phyloP scores from a whole-genome alignment of 2,329 filamentous ascomycete species.

The Colletotrichum sp. region DNA sequence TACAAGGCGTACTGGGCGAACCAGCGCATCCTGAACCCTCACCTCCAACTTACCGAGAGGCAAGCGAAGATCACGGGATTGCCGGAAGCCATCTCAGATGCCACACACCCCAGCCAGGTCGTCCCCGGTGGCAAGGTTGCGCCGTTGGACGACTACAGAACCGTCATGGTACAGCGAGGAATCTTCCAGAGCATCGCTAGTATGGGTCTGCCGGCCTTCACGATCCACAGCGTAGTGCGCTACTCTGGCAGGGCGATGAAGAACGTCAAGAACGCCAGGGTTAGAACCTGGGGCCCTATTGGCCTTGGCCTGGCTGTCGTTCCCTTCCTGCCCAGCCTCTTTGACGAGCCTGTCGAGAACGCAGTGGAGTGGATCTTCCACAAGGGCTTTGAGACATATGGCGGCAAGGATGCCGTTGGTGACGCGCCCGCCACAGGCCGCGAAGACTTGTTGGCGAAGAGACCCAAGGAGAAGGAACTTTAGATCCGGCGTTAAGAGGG shows the following conservation, averaged over 20 bases:
- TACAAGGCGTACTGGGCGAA: constrained; percentile 95
- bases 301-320: constrained; percentile 80
- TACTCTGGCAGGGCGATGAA: constrained; percentile 91
- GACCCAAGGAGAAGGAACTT: constrained; percentile 27
- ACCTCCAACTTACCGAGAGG: constrained; percentile 57
- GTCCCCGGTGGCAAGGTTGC: constrained; percentile 51
- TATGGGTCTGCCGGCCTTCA: constrained; percentile 94
- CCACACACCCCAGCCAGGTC: not conserved
- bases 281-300: constrained; percentile 90
- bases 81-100: constrained; percentile 8
- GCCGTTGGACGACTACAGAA: constrained; percentile 86
- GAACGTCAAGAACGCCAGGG: constrained; percentile 72
- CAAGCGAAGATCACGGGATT: constrained; percentile 56
- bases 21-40: constrained; percentile 74
- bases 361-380: constrained; percentile 92
- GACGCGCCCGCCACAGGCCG: constrained; percentile 58
- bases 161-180: constrained; percentile 88
- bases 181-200: constrained; percentile 90
- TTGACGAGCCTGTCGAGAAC: constrained; percentile 91
- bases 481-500: not conserved
- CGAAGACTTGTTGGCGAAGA: constrained; percentile 47
- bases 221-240: constrained; percentile 89
- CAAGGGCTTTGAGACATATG: constrained; percentile 76
- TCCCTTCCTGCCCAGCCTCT: constrained; percentile 82
- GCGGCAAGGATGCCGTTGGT: constrained; percentile 64